Evolutionary conservation across 2,329 filamentous ascomycete genomes (phyloP), one percentile per base, ranked within the genome.

Genomic region (Apiospora sp.): DNA sequence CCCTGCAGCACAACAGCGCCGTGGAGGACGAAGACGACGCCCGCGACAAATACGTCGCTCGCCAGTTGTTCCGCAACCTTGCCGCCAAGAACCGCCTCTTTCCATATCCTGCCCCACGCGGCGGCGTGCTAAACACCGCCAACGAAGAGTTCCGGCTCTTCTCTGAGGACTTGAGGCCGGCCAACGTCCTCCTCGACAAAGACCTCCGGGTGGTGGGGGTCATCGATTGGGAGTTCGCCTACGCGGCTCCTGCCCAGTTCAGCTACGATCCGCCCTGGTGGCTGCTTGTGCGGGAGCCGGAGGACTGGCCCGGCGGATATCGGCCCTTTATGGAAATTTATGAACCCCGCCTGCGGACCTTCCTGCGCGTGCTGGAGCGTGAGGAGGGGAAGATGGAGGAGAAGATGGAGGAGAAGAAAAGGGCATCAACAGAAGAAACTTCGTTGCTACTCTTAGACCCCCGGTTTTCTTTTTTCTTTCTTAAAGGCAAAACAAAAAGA

Each of bases 211-310:
- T 85, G 1, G 75, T 79, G 12, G 81, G 77, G 3, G 78, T 83
- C 0, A 81, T 86, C 4, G 83, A 85, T 73, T 86, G 82, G 82
- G 84, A 86, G 75, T 83, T 82, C 71, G 74, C 80, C 0, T 83
- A 84, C 72, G 77, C 73, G 1, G 82, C 77, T 0, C 82, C 82
- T 0, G 71, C 78, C 22, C 78, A 83, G 54, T 84, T 83, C 67
- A 69, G 61, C 12, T 77, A 79, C 67, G 79, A 81, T 68, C 80
- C 82, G 2, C 83, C 83, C 0, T 84, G 81, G 82, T 85, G 82
- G 83, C 75, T 85, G 1, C 77, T 84, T 0, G 73, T 84, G 2
- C 72, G 80, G 13, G 54, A 69, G 19, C 78, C 80, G 0, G 82
- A 84, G 46, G 73, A 74, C 19, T 84, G 83, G 82, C 22, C 68